A percentile compares a stretch with the other conserved stretches of the same genome.
phyloP scores from a whole-genome alignment of 2,329 filamentous ascomycete species.

The Aspergillus aculeatinus region DNA sequence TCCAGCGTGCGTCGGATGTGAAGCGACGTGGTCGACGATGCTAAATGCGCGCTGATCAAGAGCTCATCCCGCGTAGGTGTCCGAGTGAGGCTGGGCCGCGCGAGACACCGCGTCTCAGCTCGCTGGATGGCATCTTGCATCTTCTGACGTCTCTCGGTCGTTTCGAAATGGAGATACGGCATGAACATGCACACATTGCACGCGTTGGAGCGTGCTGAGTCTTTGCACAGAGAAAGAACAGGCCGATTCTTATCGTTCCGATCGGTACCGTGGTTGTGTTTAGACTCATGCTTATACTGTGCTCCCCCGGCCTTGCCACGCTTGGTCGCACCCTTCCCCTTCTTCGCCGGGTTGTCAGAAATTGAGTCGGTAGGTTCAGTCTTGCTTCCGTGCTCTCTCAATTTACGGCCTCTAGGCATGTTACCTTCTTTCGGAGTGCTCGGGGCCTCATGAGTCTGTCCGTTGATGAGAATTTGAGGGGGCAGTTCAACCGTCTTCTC shows the following conservation, averaged over 20 bases:
- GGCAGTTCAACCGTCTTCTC: slow-evolving; percentile 16
- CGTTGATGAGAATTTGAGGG: slow-evolving; percentile 25
- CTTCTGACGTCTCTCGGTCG: slow-evolving; percentile 52
- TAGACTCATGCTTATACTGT: slow-evolving; percentile 26
- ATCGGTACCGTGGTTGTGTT: slow-evolving; percentile 35
- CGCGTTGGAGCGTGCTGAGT: slow-evolving; percentile 20
- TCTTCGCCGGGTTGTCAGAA: slow-evolving; percentile 27
- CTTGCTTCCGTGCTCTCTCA: slow-evolving; percentile 27
- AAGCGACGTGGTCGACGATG: slow-evolving; percentile 36
- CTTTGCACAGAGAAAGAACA: slow-evolving; percentile 40
- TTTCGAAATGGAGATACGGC: slow-evolving; percentile 67
- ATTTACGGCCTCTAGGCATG: slow-evolving; percentile 23
- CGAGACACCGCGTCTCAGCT: slow-evolving; percentile 27
- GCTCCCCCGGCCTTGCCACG: slow-evolving; percentile 26
- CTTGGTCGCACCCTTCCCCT: slow-evolving; percentile 28
- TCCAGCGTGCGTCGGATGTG: slow-evolving; percentile 64
- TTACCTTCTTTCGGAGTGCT: slow-evolving; percentile 10
- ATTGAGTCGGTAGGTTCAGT: slow-evolving; percentile 26
- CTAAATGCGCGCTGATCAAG: slow-evolving; percentile 40
- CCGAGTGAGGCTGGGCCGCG: slow-evolving; percentile 28
- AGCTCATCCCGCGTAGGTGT: slow-evolving; percentile 33
- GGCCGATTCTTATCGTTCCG: slow-evolving; percentile 32
- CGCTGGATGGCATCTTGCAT: slow-evolving; percentile 57
- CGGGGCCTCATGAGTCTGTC: slow-evolving; percentile 16
- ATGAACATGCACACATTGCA: slow-evolving; percentile 50